phyloP scores from a whole-genome alignment of 2,329 filamentous ascomycete species.

The Thielaviopsis euricoi region DNA sequence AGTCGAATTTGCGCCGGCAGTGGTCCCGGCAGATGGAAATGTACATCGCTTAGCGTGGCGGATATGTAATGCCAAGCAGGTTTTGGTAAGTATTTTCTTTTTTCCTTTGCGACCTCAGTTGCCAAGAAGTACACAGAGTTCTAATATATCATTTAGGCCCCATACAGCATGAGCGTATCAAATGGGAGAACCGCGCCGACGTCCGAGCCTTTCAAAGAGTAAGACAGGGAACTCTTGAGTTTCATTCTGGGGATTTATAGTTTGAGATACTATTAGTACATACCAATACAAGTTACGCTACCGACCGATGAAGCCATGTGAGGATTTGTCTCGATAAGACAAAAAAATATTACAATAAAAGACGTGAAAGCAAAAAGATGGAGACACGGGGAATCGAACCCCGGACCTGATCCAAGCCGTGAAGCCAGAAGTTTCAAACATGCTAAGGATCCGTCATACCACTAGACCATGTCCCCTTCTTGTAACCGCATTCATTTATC shows the following conservation, averaged over 20 bases:
- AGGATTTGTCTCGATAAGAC: too few species aligned
- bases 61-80: slow-evolving; percentile 89
- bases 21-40: slow-evolving; percentile 82
- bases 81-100: slow-evolving; percentile 47
- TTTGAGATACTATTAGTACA: too few species aligned
- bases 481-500: too few species aligned
- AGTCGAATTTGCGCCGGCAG: slow-evolving; percentile 83
- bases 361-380: neutral
- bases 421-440: neutral
- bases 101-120: too few species aligned
- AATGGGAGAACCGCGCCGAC: slow-evolving; percentile 45
- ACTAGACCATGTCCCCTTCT: slow-evolving; percentile 11
- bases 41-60: slow-evolving; percentile 85
- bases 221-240: too few species aligned
- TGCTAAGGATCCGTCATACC: slow-evolving; percentile 11
- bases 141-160: slow-evolving; percentile 31
- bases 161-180: slow-evolving; percentile 54
- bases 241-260: too few species aligned
- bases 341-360: neutral
- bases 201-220: slow-evolving; percentile 22
- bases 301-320: too few species aligned
- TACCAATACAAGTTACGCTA: too few species aligned
- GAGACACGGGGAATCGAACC: slow-evolving; percentile 6
- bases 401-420: neutral
- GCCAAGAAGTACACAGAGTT: too few species aligned